These are phyloP conservation scores for Aspergillus pseudoviridinutans DNA, from an alignment of 2,329 filamentous ascomycete species.

Conservation along the genomic window DNA sequence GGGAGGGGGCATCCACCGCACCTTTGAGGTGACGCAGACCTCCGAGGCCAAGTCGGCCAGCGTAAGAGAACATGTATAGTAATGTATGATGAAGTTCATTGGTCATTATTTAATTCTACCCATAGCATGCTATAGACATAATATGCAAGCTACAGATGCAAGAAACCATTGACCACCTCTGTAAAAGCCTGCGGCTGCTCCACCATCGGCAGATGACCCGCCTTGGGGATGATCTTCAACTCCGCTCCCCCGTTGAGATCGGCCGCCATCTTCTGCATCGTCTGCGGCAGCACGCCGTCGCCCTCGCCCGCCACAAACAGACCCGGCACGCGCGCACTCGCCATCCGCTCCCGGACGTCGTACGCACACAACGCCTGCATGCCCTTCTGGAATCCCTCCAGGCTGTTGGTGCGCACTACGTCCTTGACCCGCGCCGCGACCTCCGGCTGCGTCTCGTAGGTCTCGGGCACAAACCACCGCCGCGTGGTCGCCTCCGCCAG, in stretches of 20 bases:
- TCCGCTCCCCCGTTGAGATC: constrained; percentile 55
- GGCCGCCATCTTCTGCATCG: constrained; percentile 70
- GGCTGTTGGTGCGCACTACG: constrained; percentile 66
- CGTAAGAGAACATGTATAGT: constrained; percentile 18
- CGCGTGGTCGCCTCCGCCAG: constrained; percentile 68
- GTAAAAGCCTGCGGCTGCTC: constrained; percentile 69
- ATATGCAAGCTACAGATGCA: constrained; percentile 27
- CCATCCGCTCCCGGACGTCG: constrained; percentile 46
- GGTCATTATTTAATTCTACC: not conserved
- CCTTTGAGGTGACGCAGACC: constrained; percentile 28
- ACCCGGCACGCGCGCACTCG: constrained; percentile 37
- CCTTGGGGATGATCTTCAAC: constrained; percentile 62
- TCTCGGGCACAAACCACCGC: constrained; percentile 66
- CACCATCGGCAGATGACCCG: constrained; percentile 81
- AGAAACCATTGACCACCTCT: constrained; percentile 56
- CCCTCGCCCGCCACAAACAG: constrained; percentile 68
- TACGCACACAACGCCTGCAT: constrained; percentile 59
- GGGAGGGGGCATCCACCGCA: constrained; percentile 25
- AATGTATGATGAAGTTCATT: not conserved
- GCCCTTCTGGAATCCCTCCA: constrained; percentile 76
- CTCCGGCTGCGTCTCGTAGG: constrained; percentile 54
- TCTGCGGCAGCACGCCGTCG: constrained; percentile 71
- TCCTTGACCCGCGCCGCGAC: constrained; percentile 57
- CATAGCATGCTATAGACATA: not conserved
- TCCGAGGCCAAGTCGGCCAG: constrained; percentile 8